phyloP scores from a whole-genome alignment of 2,329 filamentous ascomycete genomes.

The Xylaria sp. region DNA sequence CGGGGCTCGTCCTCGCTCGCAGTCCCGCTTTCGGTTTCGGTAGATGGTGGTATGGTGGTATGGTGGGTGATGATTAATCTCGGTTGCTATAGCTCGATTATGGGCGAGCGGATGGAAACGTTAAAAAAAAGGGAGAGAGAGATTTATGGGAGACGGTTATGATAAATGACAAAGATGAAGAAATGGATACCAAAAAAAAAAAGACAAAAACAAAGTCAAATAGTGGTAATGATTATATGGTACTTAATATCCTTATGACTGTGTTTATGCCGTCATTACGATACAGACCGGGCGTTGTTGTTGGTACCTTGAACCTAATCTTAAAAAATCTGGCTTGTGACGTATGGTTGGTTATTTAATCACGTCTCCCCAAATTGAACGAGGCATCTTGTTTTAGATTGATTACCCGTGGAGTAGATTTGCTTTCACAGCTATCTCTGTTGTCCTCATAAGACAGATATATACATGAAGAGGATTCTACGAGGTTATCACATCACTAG shows the following conservation, averaged over 20 bases:
- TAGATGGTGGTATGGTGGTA: neutral
- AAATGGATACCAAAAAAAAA: neutral
- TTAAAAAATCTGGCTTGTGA: neutral
- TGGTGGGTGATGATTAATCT: neutral
- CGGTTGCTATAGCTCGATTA: too few species aligned
- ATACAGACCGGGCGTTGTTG: neutral
- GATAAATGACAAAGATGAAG: slow-evolving; percentile 4
- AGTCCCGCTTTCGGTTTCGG: slow-evolving; percentile 20
- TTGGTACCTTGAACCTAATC: neutral
- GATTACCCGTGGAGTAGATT: neutral
- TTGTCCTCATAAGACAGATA: neutral
- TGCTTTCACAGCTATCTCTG: neutral
- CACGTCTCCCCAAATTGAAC: neutral
- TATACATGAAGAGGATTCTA: slow-evolving; percentile 6
- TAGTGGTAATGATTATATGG: slow-evolving; percentile 20
- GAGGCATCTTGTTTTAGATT: neutral
- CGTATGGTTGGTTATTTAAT: neutral
- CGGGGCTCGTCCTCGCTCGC: slow-evolving; percentile 16
- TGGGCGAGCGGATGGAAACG: neutral
- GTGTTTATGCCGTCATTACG: neutral
- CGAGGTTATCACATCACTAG: neutral
- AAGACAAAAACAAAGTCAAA: neutral
- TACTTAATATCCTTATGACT: slow-evolving; percentile 23
- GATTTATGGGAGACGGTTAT: neutral
- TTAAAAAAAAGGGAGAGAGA: neutral